Evolutionary conservation across 1,284 basidiomycete species (phyloP).

Genomic region (Pseudozyma thailandica): DNA sequence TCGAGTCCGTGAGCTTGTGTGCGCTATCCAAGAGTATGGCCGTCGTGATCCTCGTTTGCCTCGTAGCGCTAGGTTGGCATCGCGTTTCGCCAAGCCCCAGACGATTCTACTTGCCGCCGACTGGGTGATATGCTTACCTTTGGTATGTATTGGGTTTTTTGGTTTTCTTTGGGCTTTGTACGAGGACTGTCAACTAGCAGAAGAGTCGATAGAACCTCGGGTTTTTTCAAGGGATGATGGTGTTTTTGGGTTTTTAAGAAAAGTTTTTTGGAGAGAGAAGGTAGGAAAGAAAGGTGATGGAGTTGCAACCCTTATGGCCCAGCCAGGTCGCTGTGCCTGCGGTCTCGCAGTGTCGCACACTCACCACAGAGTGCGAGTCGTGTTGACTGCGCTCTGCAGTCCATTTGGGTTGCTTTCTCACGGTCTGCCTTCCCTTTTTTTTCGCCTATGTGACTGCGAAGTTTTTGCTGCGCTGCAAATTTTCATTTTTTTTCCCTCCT

Average conservation of each 20-base stretch:
- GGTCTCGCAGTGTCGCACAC: background rate
- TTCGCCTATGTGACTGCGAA: too few relatives aligned
- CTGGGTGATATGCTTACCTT: slow-evolving; percentile 22
- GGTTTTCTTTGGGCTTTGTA: slow-evolving; percentile 38
- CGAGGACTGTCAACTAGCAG: slow-evolving; percentile 32
- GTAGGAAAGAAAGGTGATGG: slow-evolving; percentile 31
- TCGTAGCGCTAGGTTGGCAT: background rate
- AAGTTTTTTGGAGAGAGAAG: slow-evolving; percentile 42
- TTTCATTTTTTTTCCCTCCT: background rate
- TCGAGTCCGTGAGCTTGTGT: background rate
- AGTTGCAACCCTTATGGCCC: slow-evolving; percentile 3
- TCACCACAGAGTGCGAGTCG: background rate
- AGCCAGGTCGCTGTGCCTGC: slow-evolving; percentile 3
- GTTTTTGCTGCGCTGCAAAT: background rate
- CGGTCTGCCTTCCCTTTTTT: too few relatives aligned
- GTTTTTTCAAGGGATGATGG: slow-evolving; percentile 37
- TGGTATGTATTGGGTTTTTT: slow-evolving; percentile 34
- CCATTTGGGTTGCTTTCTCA: slow-evolving; percentile 3
- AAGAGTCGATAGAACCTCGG: slow-evolving; percentile 39
- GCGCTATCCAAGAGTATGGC: background rate
- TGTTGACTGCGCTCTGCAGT: background rate
- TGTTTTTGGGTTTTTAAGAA: slow-evolving; percentile 48
- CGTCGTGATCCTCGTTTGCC: background rate
- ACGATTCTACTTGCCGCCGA: background rate
- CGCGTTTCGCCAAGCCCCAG: background rate